phyloP scores from a whole-genome alignment of 192 early-diverging fungal species.

The Chytriomyces confervae region DNA sequence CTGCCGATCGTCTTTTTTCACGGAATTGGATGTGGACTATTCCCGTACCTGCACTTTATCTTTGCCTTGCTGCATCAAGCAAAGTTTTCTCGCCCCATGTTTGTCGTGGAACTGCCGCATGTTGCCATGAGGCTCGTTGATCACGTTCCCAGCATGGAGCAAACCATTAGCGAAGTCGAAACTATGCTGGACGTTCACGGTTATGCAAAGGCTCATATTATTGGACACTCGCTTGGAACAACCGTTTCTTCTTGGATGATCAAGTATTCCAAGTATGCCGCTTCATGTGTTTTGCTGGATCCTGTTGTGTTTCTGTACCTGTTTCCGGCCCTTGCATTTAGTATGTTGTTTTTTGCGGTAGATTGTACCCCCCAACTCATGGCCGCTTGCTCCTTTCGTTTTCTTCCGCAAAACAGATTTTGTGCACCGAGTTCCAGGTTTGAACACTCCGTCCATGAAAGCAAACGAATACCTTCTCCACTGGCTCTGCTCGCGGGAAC shows the following conservation, averaged over 20 bases:
- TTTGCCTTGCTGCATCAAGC: slow-evolving; percentile 10
- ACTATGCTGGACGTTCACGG: slow-evolving; percentile 59
- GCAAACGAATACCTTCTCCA: slow-evolving; percentile 57
- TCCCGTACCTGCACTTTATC: slow-evolving; percentile 28
- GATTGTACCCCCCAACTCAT: not conserved
- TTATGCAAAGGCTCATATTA: slow-evolving; percentile 62
- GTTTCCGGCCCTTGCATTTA: slow-evolving; percentile 64
- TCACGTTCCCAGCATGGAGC: slow-evolving; percentile 59
- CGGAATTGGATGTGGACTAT: slow-evolving; percentile 32
- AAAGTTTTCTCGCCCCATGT: slow-evolving; percentile 20
- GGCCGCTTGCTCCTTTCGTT: not conserved
- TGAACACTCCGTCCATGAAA: slow-evolving; percentile 26
- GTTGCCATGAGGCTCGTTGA: slow-evolving; percentile 61
- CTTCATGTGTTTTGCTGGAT: slow-evolving; percentile 61
- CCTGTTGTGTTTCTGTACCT: slow-evolving; percentile 71
- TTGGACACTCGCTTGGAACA: slow-evolving; percentile 73
- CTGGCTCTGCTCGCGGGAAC: slow-evolving; percentile 62
- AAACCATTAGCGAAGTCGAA: slow-evolving; percentile 61
- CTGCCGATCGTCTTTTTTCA: slow-evolving; percentile 39
- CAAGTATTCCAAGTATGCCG: slow-evolving; percentile 55
- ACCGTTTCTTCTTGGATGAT: slow-evolving; percentile 63
- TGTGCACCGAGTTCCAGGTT: slow-evolving; percentile 39
- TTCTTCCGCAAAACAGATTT: slow-evolving; percentile 25
- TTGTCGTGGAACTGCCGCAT: slow-evolving; percentile 36
- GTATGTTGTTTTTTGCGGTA: slow-evolving; percentile 26